Base-by-base conservation (phyloP, 441 rosid species). In the Theobroma grandiflorum region DNA sequence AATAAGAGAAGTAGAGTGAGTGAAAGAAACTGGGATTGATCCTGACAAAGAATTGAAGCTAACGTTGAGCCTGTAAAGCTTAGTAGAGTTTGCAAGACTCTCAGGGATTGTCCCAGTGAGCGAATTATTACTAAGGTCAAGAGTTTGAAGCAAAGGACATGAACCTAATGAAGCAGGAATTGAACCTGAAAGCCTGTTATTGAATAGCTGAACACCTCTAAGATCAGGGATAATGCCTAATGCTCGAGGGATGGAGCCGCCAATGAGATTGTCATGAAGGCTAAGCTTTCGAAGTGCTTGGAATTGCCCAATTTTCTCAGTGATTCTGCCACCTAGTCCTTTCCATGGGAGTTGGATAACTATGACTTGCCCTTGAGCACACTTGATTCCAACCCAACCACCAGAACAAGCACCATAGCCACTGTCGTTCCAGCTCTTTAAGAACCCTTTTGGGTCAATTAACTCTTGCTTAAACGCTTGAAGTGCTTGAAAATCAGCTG, bases 271-370 rank as follows among this genome's bases (percentile, higher is more conserved):
- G 82, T 95, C 92, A 42, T 94, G 98, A 35, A 95, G 85, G 83
- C 97, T 94, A 62, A 95, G 91, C 84, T 90, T 93, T 18, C 99
- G 83, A 2, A 95, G 92, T 7, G 91, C 92, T 79, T 80, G 97
- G 81, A 95, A 91, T 72, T 90, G 96, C 12, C 98, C 97, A 11
- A 95, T 89, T 77, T 92, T 91, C 81, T 90, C 94, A 15, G 97
- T 87, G 70, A 95, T 87, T 77, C 82, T 82, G 14, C 98, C 99
- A 45, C 98, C 95, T 33, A 95, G 89, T 63, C 90, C 85, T 73
- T 84, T 94, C 99, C 98, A 95, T 3, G 99, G 98, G 42, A 95
- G 97, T 72, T 94, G 96, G 72, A 95, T 85, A 1, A 91, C 94
- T 4, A 94, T 92, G 2, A 95, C 97, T 74, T 90, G 90, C 14